These are phyloP conservation scores for Casaregolazyma lundiana DNA, from an alignment of 1,139 yeast species.

Conservation along the genomic window DNA sequence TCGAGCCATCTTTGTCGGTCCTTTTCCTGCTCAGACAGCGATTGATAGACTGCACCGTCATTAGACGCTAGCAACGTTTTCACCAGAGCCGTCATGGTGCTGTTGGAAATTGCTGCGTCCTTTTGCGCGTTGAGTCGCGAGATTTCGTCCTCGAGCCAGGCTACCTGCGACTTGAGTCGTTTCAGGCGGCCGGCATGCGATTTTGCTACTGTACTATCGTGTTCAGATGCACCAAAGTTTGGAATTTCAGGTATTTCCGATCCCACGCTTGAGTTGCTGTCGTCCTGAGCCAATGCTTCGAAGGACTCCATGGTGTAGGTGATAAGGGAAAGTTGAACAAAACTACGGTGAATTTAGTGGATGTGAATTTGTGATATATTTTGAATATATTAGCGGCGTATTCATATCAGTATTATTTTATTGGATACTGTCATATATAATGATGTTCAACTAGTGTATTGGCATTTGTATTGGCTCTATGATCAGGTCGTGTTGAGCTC, in stretches of 20 bases:
- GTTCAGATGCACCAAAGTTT: background rate
- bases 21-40: slow-evolving; percentile 2
- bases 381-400: too few relatives aligned
- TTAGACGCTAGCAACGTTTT: slow-evolving; percentile 10
- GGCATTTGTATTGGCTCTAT: too few relatives aligned
- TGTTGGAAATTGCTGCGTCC: background rate
- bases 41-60: slow-evolving; percentile 6
- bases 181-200: slow-evolving; percentile 1
- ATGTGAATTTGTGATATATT: too few relatives aligned
- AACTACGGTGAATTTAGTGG: background rate
- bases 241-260: background rate
- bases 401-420: too few relatives aligned
- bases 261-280: slow-evolving; percentile 2
- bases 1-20: slow-evolving; percentile 6
- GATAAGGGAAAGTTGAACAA: background rate
- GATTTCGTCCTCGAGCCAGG: slow-evolving; percentile 7
- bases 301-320: slow-evolving; percentile 3
- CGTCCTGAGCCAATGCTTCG: slow-evolving; percentile 7
- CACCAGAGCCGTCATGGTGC: slow-evolving; percentile 4
- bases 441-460: too few relatives aligned
- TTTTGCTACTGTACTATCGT: background rate
- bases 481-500: too few relatives aligned
- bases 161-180: slow-evolving; percentile 2
- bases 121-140: background rate
- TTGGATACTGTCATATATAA: too few relatives aligned